Evolutionary conservation across 768 basidiomycete species (phyloP), one percentile per base, ranked within the genome.

Genomic region (Mycena galopus): DNA sequence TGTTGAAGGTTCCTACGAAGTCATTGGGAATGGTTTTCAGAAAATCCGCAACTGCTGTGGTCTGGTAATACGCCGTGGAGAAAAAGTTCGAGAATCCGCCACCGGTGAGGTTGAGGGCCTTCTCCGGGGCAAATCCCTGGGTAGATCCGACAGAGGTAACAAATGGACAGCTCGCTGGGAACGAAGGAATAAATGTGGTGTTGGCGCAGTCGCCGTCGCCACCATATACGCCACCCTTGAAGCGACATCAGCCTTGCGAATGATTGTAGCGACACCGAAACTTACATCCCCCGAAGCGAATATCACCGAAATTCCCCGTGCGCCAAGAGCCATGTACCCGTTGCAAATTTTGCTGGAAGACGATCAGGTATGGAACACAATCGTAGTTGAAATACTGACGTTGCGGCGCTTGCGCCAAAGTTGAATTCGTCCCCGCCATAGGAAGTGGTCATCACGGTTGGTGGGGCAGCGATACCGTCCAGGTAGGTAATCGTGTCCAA

Each of bases 181-280:
- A 73, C 0, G 42, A 44, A 3, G 84, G 82, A 53, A 77, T 75
- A 73, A 86, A 86, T 9, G 75, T 19, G 32, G 39, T 53, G 55
- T 50, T 39, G 25, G 2, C 74, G 9, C 55, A 79, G 56, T 78
- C 81, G 12, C 5, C 17, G 23, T 58, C 55, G 53, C 33, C 30
- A 4, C 61, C 69, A 19, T 29, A 39, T 2, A 66, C 65, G 12
- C 65, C 65, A 7, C 65, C 65, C 65, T 66, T 29, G 35, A 19
- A 17, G 23, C 10, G 4, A 42, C 33, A n/a, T 51, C 59, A 27
- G 14, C 14, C 4, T 4, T 30, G n/a, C 14, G 10, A 32, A n/a
- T 29, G 29, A 29, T 55, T 6, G n/a, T n/a, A n/a, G n/a, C n/a
- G 27, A 55, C 25, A 16, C 5, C 3, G 53, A 29, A 2, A 60